A percentile compares a stretch with the other conserved stretches of the same genome.
Conservation (phyloP, 2,329 filamentous ascomycete genomes). For the Phoma sp. region DNA sequence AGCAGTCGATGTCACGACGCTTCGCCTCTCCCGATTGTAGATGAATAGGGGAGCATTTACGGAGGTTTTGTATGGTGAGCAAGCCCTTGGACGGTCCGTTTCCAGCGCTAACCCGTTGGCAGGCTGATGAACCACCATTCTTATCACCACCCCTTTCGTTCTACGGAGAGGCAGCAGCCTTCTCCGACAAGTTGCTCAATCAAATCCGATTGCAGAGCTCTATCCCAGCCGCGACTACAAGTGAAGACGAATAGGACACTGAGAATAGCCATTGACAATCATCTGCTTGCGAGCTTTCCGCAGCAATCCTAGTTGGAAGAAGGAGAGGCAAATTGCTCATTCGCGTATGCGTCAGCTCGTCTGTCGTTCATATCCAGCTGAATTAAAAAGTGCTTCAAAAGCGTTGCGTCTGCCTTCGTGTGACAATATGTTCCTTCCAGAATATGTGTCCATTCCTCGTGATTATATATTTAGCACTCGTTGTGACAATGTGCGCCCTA, state of each 20-base stretch:
- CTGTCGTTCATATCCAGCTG: conserved; percentile 38
- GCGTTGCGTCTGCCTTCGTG: too few relatives aligned
- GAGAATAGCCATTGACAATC: conserved; percentile 34
- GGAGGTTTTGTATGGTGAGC: conserved; percentile 46
- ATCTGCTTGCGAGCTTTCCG: conserved; percentile 37
- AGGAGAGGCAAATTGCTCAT: conserved; percentile 34
- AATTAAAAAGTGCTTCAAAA: conserved; percentile 25
- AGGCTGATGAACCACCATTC: conserved; percentile 46
- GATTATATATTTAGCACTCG: background rate
- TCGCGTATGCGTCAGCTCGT: conserved; percentile 33
- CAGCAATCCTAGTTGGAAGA: conserved; percentile 28
- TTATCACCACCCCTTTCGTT: conserved; percentile 47
- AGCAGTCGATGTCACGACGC: conserved; percentile 40
- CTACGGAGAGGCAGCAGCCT: conserved; percentile 42
- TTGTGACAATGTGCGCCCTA: conserved; percentile 2
- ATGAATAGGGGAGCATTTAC: conserved; percentile 40
- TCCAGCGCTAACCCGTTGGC: background rate
- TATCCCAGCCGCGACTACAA: conserved; percentile 22
- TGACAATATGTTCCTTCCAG: too few relatives aligned
- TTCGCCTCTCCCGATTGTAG: conserved; percentile 51
- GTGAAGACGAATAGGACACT: conserved; percentile 17
- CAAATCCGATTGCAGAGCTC: conserved; percentile 24
- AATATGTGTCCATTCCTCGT: background rate
- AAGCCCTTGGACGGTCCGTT: too few relatives aligned
- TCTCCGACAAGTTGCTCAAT: conserved; percentile 22